Evolutionary conservation across 345 rosid species (phyloP).

Genomic region (Rhodamnia argentea): DNA sequence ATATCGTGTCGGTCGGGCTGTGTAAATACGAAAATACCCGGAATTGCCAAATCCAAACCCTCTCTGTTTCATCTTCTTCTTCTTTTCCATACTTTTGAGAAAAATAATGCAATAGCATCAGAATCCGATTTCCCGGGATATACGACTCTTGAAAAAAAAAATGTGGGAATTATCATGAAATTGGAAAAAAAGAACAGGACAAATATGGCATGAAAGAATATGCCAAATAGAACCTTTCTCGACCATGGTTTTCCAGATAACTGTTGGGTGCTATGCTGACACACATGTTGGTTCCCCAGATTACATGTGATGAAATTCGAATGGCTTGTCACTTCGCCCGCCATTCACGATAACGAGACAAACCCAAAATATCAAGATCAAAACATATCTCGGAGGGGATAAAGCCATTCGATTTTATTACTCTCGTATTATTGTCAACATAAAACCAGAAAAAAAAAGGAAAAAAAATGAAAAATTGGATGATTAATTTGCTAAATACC

Average conservation of each 20-base stretch:
- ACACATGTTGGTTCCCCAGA: not conserved
- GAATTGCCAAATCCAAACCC: not conserved
- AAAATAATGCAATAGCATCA: not conserved
- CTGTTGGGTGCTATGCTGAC: not conserved
- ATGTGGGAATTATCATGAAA: not conserved
- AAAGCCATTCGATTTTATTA: not conserved
- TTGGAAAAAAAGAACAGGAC: not conserved
- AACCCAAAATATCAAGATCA: not conserved
- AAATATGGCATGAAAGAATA: not conserved
- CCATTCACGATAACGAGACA: not conserved
- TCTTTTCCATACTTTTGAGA: too few species aligned
- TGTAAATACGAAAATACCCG: not conserved
- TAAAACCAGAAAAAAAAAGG: not conserved
- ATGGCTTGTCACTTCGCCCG: not conserved
- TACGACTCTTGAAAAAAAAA: too few species aligned
- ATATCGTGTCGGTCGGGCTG: not conserved
- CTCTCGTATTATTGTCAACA: not conserved
- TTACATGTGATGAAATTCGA: not conserved
- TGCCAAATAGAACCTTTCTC: not conserved
- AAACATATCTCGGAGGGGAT: not conserved
- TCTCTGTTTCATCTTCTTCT: not conserved
- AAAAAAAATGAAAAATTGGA: not conserved
- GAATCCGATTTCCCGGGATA: not conserved
- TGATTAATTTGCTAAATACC: not conserved
- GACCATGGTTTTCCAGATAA: too few species aligned